Percentiles rank a stretch among this genome's conserved stretches.
These are phyloP conservation scores for Suillus cothurnatus DNA, from an alignment of 768 basidiomycete genomes.

Conservation along the genomic window DNA sequence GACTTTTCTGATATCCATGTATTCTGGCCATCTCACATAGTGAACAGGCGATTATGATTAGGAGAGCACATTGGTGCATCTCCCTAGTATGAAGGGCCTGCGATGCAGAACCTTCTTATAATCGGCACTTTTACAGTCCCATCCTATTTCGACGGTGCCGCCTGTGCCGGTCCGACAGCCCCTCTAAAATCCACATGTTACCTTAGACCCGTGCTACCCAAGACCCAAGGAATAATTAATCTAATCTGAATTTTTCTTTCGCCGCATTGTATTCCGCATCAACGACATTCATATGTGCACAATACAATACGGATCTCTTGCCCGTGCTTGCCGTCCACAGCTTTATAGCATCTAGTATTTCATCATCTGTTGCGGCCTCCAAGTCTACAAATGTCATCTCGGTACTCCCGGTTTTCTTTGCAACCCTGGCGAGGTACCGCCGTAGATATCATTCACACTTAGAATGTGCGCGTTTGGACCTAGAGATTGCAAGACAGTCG, in stretches of 20 bases:
- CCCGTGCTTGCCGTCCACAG: no score
- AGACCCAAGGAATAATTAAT: no score
- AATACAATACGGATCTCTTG: not conserved
- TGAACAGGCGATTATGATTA: conserved; percentile 30
- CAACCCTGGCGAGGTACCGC: conserved; percentile 81
- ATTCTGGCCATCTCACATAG: not conserved
- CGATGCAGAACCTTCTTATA: not conserved
- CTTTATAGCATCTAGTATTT: conserved; percentile 64
- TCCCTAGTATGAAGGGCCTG: not conserved
- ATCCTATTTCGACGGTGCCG: no score
- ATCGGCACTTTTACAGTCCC: not conserved
- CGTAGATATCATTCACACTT: conserved; percentile 92
- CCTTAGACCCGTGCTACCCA: not conserved
- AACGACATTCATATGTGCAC: not conserved
- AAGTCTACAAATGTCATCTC: conserved; percentile 82
- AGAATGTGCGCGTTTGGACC: conserved; percentile 79
- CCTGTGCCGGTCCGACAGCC: not conserved
- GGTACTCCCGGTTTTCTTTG: conserved; percentile 59
- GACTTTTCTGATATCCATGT: conserved; percentile 5
- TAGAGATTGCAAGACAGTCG: conserved; percentile 76
- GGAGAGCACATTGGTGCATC: not conserved
- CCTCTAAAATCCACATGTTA: not conserved
- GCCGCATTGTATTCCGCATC: no score
- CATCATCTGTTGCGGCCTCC: conserved; percentile 65
- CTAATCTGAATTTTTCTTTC: not conserved